Base-by-base conservation (phyloP, 2,329 filamentous ascomycete genomes). In the Hypoxylon sp. region DNA sequence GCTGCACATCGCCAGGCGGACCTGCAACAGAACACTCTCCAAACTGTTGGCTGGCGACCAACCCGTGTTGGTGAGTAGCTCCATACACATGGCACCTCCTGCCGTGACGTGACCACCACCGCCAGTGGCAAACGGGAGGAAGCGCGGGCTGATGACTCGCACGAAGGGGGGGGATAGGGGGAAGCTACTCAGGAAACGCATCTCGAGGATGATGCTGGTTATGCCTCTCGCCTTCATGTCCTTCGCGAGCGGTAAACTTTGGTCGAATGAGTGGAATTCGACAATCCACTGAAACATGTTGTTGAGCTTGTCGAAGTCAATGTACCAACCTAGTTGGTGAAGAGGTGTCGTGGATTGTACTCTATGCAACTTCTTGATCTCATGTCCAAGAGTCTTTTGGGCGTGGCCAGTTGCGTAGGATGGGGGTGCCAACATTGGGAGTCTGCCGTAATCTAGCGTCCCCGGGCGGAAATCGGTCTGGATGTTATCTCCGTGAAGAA, bases 261-360 rank as follows among this genome's bases (percentile, higher is more conserved):
- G 67, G 22, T 93, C 89, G 71, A 97, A 97, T 44, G 89, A 92
- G 75, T 97, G 94, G 1, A 97, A 80, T 75, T 97, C 91, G 5
- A 96, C 88, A 61, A 97, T 93, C 93, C 93, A 97, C 72, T 96
- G 93, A 72, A 95, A 97, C 65, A 93, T 83, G 71, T 94, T 96
- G 20, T 80, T 84, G 37, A 94, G 80, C 51, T 86, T 84, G 5
- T 81, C 78, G 49, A 84, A 82, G 71, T 96, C 86, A 57, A 97
- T 88, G 72, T 92, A 93, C 93, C 93, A 97, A 15, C 94, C 94
- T 0, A 96, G 83, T 62, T 90, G 85, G 62, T 89, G 84, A 1
- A 86, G 74, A 0, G 87, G 84, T 0, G 84, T 87, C 10, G 75
- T 79, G 0, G 84, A 76, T 73, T 97, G 93, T 1, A 88, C 76